These are phyloP conservation scores for Populus tremula DNA, from an alignment of 345 rosid species.

Conservation along the genomic window DNA sequence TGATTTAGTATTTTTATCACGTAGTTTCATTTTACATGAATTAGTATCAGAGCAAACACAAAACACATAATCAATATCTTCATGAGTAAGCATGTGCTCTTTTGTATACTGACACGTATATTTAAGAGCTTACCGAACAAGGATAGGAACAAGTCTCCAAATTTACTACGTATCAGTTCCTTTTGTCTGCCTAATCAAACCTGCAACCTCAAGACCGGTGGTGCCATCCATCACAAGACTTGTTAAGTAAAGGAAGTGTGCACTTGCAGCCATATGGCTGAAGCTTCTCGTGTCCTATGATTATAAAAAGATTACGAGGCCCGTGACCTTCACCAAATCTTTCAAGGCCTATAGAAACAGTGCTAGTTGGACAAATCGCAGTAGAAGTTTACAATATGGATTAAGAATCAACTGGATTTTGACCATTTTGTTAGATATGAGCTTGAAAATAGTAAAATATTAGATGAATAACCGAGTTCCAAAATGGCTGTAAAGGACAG, in stretches of 20 bases:
- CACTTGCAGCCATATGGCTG: background rate
- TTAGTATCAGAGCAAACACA: no score
- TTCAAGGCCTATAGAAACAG: background rate
- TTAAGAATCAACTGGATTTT: background rate
- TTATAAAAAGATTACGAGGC: background rate
- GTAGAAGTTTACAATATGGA: background rate
- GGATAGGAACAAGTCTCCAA: no score
- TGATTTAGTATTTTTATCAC: no score
- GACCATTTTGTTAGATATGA: background rate
- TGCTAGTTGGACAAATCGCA: background rate
- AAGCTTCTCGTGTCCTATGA: background rate
- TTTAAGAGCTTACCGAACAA: no score
- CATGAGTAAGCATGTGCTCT: no score
- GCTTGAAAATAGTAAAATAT: no score
- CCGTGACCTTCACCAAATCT: background rate
- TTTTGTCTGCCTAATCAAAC: background rate
- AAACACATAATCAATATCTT: no score
- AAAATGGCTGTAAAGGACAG: background rate
- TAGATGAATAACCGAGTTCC: background rate
- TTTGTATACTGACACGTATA: no score
- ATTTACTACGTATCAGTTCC: background rate
- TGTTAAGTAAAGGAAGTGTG: background rate
- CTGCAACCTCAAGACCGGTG: background rate
- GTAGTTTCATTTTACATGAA: no score
- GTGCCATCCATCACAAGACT: background rate